These are phyloP conservation scores for Mitosporidium daphniae DNA, from an alignment of 371 early-diverging fungal genomes.

Conservation along the genomic window DNA sequence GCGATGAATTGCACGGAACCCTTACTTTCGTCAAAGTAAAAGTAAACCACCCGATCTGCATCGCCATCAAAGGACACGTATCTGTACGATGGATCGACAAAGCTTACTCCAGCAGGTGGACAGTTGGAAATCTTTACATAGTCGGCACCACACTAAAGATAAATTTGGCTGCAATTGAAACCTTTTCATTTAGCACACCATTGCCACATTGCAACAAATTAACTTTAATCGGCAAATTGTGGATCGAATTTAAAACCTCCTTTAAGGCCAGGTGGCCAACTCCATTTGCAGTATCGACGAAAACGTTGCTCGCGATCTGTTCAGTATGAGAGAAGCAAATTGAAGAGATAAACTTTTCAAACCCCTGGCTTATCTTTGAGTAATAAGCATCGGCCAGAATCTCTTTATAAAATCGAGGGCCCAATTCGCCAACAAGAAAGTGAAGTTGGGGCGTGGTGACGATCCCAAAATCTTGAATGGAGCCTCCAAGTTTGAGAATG, in stretches of 20 bases:
- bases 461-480: slow-evolving; percentile 37
- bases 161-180: too few species aligned
- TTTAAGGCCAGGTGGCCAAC: slow-evolving; percentile 1
- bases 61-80: slow-evolving; percentile 87
- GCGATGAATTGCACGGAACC: slow-evolving; percentile 1
- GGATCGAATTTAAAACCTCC: not conserved
- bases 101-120: slow-evolving; percentile 21
- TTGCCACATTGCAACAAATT: too few species aligned
- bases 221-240: not conserved
- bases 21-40: slow-evolving; percentile 28
- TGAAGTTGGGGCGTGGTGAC: slow-evolving; percentile 88
- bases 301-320: too few species aligned
- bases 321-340: too few species aligned
- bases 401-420: too few species aligned
- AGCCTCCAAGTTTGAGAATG: slow-evolving; percentile 23
- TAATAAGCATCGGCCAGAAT: too few species aligned
- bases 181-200: too few species aligned
- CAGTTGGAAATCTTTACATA: slow-evolving; percentile 60
- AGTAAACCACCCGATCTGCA: slow-evolving; percentile 90
- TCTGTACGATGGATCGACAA: slow-evolving; percentile 11
- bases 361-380: too few species aligned
- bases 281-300: slow-evolving; percentile 4
- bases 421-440: slow-evolving; percentile 59
- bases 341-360: too few species aligned
- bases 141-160: slow-evolving; percentile 70